Base-by-base conservation (phyloP, 805 yeast species). In the Candida morakotiae region DNA sequence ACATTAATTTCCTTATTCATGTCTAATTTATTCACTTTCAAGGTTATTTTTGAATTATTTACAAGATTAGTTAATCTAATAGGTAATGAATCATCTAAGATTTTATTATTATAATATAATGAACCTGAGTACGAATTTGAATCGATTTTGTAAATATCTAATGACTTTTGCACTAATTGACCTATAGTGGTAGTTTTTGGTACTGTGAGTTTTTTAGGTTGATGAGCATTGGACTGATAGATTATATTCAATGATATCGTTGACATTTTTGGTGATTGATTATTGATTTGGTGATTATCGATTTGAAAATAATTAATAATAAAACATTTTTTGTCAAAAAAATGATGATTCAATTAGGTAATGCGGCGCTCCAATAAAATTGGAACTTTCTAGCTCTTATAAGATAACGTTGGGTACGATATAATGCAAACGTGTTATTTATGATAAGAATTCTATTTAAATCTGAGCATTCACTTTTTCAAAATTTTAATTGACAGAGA, bases 41-140 rank as follows among this genome's bases (percentile, higher is more conserved):
- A 45, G 13, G 37, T 41, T 19, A 67, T 41, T 39, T 58, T 65
- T 25, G 66, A 49, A 38, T 66, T 67, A 40, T 58, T 65, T 16
- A 53, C 41, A 17, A 67, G 45, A 20, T 47, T 54, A 11, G 66
- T 53, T 28, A 60, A 52, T 31, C 68, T 44, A 7, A 67, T 34
- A 1, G 69, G 63, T 18, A 60, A 48, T 13, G 61, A 41, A 3
- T 47, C 39, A 38, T 67, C 71, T 15, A 67, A 42, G 9, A 35
- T 47, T 38, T 61, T 62, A 38, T 53, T 51, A 31, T 60, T 55
- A 42, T 54, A 43, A n/a, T 28, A 23, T 30, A 66, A 43, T 13
- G 46, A 45, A 5, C 64, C 69, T n/a, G 37, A 42, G 3, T 39
- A 40, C n/a, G 28, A 6, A 10, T 35, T 16, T 13, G 45, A 41